These are phyloP conservation scores for Gymnopilus dilepis DNA, from an alignment of 768 basidiomycete genomes.

Conservation along the genomic window DNA sequence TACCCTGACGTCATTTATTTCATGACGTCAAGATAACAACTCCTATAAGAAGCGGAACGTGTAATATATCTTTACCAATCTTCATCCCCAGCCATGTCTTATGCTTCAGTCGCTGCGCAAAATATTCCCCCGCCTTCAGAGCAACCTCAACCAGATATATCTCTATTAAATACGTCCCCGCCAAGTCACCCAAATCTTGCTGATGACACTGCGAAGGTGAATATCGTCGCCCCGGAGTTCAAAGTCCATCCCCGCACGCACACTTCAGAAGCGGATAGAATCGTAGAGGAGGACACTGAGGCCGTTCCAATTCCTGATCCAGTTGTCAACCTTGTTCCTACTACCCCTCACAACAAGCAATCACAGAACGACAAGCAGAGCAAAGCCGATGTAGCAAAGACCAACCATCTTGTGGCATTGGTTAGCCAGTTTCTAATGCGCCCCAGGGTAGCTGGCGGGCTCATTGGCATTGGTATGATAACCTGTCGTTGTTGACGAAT, in stretches of 20 bases:
- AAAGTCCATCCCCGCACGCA: constrained; percentile 49
- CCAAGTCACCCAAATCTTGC: constrained; percentile 41
- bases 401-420: constrained; percentile 54
- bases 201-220: constrained; percentile 60
- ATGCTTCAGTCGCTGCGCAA: constrained; percentile 68
- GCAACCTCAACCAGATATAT: constrained; percentile 70
- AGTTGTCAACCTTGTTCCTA: constrained; percentile 4
- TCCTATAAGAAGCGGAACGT: constrained; percentile 6
- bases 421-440: constrained; percentile 61
- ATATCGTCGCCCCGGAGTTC: constrained; percentile 56
- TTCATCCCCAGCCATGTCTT: constrained; percentile 57
- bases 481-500: not conserved
- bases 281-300: not conserved
- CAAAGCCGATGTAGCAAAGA: constrained; percentile 46
- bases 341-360: constrained; percentile 19
- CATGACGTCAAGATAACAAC: constrained; percentile 24
- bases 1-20: constrained; percentile 29
- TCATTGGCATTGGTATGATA: constrained; percentile 67
- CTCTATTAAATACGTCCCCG: constrained; percentile 59
- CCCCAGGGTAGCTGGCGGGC: constrained; percentile 74
- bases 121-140: constrained; percentile 55
- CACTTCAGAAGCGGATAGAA: constrained; percentile 27
- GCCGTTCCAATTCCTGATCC: not conserved
- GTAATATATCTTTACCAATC: constrained; percentile 3
- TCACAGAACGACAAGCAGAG: constrained; percentile 43